A percentile compares a stretch with the other conserved stretches of the same genome.
phyloP scores from a whole-genome alignment of 2,329 filamentous ascomycete genomes.

The Bipolaris zeicola region DNA sequence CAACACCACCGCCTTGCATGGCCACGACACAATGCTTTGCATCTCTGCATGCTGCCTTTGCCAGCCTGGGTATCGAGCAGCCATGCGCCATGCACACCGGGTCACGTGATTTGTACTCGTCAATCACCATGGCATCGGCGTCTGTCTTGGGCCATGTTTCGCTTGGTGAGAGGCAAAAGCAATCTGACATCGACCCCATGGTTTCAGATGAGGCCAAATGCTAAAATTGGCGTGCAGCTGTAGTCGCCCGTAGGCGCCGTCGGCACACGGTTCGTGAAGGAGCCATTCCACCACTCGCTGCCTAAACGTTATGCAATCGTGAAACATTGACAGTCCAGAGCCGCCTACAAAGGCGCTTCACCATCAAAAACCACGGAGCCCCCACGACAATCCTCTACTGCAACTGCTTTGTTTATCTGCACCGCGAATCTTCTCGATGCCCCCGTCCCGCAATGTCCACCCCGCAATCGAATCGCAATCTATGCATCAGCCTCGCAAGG shows the following conservation, averaged over 20 bases:
- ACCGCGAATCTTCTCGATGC: neutral
- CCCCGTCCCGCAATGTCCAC: neutral
- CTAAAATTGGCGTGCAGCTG: constrained; percentile 4
- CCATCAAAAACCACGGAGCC: neutral
- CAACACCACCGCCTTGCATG: constrained; percentile 6
- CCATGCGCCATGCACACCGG: neutral
- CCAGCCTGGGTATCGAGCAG: neutral
- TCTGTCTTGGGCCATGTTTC: neutral
- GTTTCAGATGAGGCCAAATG: constrained; percentile 1
- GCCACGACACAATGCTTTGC: constrained; percentile 1
- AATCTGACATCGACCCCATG: neutral
- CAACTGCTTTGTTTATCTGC: neutral
- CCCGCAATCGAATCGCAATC: neutral
- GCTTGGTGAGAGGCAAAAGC: neutral
- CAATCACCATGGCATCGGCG: too few relatives aligned
- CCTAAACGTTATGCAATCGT: constrained; percentile 15
- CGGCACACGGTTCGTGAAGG: constrained; percentile 15
- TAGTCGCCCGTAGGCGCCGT: constrained; percentile 11
- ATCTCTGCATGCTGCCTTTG: neutral
- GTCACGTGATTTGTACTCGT: neutral
- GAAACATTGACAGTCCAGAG: constrained; percentile 31
- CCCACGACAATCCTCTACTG: neutral
- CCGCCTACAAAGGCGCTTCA: constrained; percentile 18
- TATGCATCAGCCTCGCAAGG: constrained; percentile 8
- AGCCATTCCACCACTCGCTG: constrained; percentile 15